Evolutionary conservation across 2,329 filamentous ascomycete genomes (phyloP), one percentile per base, ranked within the genome.

Genomic region (Curvularia eragrostidis): DNA sequence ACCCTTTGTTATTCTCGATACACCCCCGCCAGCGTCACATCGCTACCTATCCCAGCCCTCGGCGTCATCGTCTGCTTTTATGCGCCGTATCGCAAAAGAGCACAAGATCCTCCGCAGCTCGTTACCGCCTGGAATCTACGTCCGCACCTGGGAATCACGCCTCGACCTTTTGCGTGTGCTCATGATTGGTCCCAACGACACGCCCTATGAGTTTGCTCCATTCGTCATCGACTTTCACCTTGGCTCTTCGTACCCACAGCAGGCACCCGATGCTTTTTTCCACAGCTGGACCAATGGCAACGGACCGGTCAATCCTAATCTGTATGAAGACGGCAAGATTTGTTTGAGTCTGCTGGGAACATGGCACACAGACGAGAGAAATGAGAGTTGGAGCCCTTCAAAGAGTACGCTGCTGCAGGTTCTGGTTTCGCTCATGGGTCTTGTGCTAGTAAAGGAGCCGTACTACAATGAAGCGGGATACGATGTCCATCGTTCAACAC

Each of bases 391-490:
- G 85, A 82, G 75, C 23, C 73, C 82, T 1, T 72, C 74, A 0
- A 80, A 81, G 52, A 84, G 83, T 56, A 87, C 84, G 0, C 62
- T 87, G 1, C 69, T 88, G 19, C 85, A 88, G 60, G 77, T 85
- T 1, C 69, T 86, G 3, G 83, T 86, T n/a, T 84, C 81, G 15
- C 76, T 86, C 36, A 79, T 85, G 77, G 84, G 83, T 0, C 73
- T 86, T 5, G 84, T 86, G 0, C 75, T 88, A 13, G 85, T 87
- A 19, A 81, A 81, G 43, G 81, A 84, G 58, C 86, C 86, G 0
- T 88, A 86, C 68, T 88, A 85, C 75, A 88, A 88, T 66, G 86
- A 88, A 75, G 85, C 86, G 10, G 85, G 86, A 24, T 88, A 84
- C 61, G 85, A 87, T 44, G 77, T 79, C 10, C 79, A 82, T 54